Percentiles rank a stretch among this genome's conserved stretches.
Conservation (phyloP, 768 basidiomycete genomes). For the Leccinum barrowsii region DNA sequence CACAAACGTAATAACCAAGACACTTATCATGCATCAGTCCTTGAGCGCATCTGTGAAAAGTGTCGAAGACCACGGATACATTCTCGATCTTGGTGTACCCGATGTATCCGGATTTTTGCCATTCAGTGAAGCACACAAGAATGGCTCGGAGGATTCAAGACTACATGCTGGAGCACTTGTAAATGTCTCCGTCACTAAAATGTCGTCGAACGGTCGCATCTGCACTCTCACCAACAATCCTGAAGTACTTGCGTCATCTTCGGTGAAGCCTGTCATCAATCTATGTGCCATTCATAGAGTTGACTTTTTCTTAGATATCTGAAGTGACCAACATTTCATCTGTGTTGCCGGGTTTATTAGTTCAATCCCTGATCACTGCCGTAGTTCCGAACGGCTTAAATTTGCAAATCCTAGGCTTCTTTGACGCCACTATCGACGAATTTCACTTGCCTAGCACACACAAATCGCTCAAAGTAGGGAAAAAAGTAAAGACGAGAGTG, state of each 20-base stretch:
- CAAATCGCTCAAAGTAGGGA: conserved; percentile 55
- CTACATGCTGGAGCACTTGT: conserved; percentile 67
- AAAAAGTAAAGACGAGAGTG: conserved; percentile 80
- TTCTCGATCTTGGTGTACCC: conserved; percentile 77
- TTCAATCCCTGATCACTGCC: conserved; percentile 78
- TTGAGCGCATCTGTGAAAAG: conserved; percentile 75
- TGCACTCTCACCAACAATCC: conserved; percentile 64
- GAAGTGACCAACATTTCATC: conserved; percentile 77
- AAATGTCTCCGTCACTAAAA: conserved; percentile 59
- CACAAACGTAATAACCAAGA: neutral
- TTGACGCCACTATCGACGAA: conserved; percentile 84
- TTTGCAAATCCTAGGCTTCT: conserved; percentile 87
- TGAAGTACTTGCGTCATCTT: conserved; percentile 45
- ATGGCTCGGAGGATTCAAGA: conserved; percentile 25
- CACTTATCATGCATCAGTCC: conserved; percentile 42
- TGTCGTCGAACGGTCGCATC: conserved; percentile 75
- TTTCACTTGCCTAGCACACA: conserved; percentile 58
- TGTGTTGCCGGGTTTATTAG: conserved; percentile 81
- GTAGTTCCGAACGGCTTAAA: conserved; percentile 73
- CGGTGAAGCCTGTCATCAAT: conserved; percentile 40
- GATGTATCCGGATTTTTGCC: conserved; percentile 82
- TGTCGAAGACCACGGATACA: conserved; percentile 93
- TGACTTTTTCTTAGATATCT: conserved; percentile 47
- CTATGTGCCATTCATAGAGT: neutral
- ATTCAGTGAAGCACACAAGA: conserved; percentile 63